Evolutionary conservation across 139 green algal species (phyloP), one percentile per base, ranked within the genome.

Genomic region (Mychonastes homosphaera): DNA sequence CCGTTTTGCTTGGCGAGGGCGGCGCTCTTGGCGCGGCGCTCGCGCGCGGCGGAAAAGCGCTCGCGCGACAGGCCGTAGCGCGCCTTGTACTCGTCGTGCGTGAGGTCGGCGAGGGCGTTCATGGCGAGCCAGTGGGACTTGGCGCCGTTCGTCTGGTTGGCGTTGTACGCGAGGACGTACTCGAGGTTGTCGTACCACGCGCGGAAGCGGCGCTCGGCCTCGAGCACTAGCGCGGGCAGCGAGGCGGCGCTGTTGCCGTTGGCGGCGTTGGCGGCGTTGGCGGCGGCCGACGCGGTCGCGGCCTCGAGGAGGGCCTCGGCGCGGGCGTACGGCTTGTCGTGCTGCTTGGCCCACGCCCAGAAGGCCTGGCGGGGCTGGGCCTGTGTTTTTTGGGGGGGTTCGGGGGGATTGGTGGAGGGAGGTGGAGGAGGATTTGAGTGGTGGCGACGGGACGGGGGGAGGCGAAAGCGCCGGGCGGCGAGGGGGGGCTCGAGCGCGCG

Each of bases 21-120:
- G n/a, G n/a, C n/a, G n/a, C n/a, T n/a, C n/a, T n/a, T n/a, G n/a
- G n/a, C n/a, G n/a, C n/a, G n/a, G n/a, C n/a, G n/a, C n/a, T n/a
- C n/a, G n/a, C n/a, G n/a, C n/a, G n/a, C n/a, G 12, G 24, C 45
- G 27, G 13, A 19, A 75, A 50, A 86, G 24, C 45, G 44, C 41
- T 48, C 27, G 46, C 41, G 68, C 15, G 44, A 32, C 35, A 69
- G 45, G 30, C 47, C 29, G 41, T 46, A 67, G 39, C 56, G 70
- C 70, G 54, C 56, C 39, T 51, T 65, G 58, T 92, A 97, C 71
- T 96, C 86, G 32, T 94, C 81, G 38, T 70, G 80, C 0, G 79
- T 92, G 24, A 92, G 56, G 61, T 97, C 89, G 19, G 91, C 85
- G 58, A 89, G 91, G 23, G 81, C 47, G 51, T 97, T 98, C 19